phyloP scores from a whole-genome alignment of 176 grass and related monocot species.

The Typha latifolia region DNA sequence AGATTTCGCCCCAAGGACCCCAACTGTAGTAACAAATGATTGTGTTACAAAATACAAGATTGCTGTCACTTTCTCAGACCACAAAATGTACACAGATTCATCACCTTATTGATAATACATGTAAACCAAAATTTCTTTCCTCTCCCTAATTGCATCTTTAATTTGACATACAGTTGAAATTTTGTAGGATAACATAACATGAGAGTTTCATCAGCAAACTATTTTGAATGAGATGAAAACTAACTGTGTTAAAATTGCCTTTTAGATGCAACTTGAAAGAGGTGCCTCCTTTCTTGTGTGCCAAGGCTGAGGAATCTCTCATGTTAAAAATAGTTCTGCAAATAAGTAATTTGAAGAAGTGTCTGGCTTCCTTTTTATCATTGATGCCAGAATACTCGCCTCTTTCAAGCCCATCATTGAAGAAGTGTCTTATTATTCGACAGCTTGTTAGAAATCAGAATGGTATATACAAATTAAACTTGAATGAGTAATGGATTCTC shows the following conservation, averaged over 20 bases:
- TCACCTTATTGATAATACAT: neutral
- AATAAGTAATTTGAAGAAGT: neutral
- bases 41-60: no score
- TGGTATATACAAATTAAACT: constrained; percentile 94
- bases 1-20: no score
- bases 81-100: no score
- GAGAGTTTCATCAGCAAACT: neutral
- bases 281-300: neutral
- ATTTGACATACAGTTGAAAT: neutral
- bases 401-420: no score
- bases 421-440: no score
- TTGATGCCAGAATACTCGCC: neutral
- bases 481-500: constrained; percentile 81
- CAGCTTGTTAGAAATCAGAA: constrained; percentile 68
- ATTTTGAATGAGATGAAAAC: no score
- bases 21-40: no score
- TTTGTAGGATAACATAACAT: neutral
- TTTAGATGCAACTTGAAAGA: neutral
- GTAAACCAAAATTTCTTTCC: neutral
- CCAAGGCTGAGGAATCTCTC: neutral
- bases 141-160: neutral
- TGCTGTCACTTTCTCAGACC: no score
- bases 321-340: neutral
- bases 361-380: neutral
- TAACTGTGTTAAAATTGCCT: neutral